phyloP scores from a whole-genome alignment of 768 basidiomycete species.

The Pilatotrama ljubarskyi region DNA sequence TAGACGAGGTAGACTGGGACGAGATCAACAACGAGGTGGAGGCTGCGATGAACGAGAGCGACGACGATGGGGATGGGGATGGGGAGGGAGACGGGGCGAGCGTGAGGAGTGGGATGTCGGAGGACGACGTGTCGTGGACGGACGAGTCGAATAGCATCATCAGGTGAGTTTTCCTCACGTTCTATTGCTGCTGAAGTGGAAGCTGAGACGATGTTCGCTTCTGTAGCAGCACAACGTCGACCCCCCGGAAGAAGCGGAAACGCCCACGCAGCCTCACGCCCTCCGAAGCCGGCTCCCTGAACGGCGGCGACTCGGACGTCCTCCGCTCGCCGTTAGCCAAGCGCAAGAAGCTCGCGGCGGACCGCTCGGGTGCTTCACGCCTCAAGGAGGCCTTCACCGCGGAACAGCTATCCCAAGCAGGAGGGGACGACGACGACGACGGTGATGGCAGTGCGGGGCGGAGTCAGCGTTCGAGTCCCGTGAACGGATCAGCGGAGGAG shows the following conservation, averaged over 20 bases:
- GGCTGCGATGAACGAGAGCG: constrained; percentile 80
- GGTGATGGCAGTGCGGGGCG: neutral
- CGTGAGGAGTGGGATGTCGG: constrained; percentile 41
- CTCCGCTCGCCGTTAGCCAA: constrained; percentile 75
- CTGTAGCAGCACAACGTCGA: constrained; percentile 38
- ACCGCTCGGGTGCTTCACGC: constrained; percentile 63
- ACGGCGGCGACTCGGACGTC: constrained; percentile 39
- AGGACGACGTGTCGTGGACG: constrained; percentile 48
- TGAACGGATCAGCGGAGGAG: constrained; percentile 17
- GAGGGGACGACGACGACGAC: constrained; percentile 8
- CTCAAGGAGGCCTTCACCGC: constrained; percentile 54
- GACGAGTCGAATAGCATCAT: constrained; percentile 50
- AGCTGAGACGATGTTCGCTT: neutral
- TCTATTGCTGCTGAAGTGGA: neutral
- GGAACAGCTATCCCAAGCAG: constrained; percentile 16
- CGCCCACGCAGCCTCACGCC: constrained; percentile 73
- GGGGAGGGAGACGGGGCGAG: constrained; percentile 20
- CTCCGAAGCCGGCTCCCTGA: constrained; percentile 48
- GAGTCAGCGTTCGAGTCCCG: constrained; percentile 14
- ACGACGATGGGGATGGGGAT: constrained; percentile 55
- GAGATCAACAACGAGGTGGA: constrained; percentile 87
- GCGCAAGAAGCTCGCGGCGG: constrained; percentile 72
- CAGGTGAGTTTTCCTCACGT: constrained; percentile 35
- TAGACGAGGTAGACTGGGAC: constrained; percentile 74
- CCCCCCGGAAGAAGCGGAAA: constrained; percentile 58